Evolutionary conservation across 108 stramenopile genomes (phyloP).

Genomic region (Nitzschia sp.): DNA sequence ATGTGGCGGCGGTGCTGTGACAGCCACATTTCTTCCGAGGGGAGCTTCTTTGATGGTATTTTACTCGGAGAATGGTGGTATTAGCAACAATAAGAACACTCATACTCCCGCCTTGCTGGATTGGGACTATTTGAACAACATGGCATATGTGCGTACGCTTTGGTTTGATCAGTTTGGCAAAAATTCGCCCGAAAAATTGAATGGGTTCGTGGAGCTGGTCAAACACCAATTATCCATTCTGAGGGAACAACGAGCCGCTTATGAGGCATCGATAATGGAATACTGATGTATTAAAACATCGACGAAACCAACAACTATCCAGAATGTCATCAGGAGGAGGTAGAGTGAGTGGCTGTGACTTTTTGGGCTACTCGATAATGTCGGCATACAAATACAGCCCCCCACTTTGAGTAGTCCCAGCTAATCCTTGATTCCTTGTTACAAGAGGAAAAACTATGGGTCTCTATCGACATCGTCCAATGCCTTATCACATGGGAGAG

Average conservation of each 20-base stretch:
- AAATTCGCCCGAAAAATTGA: conserved; percentile 6
- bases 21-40: conserved; percentile 53
- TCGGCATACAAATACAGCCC: no score
- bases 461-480: no score
- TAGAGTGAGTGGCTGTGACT: no score
- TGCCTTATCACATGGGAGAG: no score
- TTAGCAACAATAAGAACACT: conserved; percentile 8
- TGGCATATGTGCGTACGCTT: conserved; percentile 43
- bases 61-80: conserved; percentile 39
- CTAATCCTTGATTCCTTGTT: no score
- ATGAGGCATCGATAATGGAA: no score
- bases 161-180: conserved; percentile 26
- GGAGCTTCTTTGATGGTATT: conserved; percentile 44
- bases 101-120: conserved; percentile 49
- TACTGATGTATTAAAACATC: no score
- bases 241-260: neutral
- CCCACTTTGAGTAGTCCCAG: no score
- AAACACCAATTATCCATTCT: conserved; percentile 38
- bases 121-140: conserved; percentile 57
- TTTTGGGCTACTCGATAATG: no score
- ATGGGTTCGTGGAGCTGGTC: conserved; percentile 36
- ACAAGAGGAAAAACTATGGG: no score
- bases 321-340: no score
- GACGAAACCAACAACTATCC: no score
- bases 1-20: conserved; percentile 54